Base-by-base conservation (phyloP, 306 rosid species). In the Cajanus cajan region DNA sequence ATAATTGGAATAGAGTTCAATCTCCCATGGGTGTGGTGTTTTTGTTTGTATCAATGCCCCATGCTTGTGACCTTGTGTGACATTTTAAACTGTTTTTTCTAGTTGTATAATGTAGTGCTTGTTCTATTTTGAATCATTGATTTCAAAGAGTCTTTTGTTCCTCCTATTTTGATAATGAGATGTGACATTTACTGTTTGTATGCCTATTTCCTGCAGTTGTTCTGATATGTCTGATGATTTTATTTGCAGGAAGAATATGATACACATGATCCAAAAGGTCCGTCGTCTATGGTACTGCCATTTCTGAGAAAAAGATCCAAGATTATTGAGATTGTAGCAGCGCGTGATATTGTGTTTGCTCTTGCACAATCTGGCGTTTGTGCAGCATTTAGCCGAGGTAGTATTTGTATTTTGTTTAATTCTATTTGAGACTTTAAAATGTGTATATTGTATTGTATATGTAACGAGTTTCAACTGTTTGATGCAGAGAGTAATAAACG, bases 401-500 rank as follows among this genome's bases (percentile, higher is more conserved):
- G 72, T 61, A 51, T n/a, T 73, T 31, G 12, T 52, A 33, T 10
- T 43, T 34, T 59, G 34, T 43, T 10, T 24, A 31, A 48, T 34
- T 72, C 55, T 18, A 34, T 66, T 45, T 59, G 78, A 25, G 4
- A 70, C 52, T 36, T 43, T 64, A 67, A 77, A 85, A 45, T 82
- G 34, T 69, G 82, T n/a, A 0, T 65, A 34, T 54, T 63, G 47
- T 65, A 34, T 54, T 63, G 47, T 54, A 54, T 67, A 31, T 54
- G 7, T 52, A 64, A 74, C 54, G 6, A 68, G 48, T 66, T 77
- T 87, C 61, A 34, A 44, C 62, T 78, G 63, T 55, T 77, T 65
- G 82, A 77, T 88, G 88, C 98, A 96, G 99, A 96, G 88, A 89
- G 91, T 68, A 91, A 96, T 81, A 88, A 90, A 86, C 80, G 96